Conservation (phyloP, 73 alveolate genomes). For the Breviolum minutum region DNA sequence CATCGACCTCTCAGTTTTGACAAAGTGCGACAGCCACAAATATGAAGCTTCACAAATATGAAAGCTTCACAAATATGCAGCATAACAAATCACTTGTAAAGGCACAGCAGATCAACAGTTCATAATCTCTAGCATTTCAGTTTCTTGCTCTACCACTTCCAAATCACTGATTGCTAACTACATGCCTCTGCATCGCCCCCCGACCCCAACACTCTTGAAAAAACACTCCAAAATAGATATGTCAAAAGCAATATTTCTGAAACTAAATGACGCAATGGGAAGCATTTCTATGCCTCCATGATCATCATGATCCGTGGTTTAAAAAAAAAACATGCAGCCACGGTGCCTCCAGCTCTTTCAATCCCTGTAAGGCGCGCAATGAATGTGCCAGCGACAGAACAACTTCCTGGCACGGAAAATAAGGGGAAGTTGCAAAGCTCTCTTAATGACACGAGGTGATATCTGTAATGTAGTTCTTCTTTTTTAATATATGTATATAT, state of each 20-base stretch:
- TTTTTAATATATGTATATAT: too few species aligned
- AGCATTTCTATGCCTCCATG: too few species aligned
- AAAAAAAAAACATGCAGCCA: too few species aligned
- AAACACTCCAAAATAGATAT: not conserved
- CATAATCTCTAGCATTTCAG: too few species aligned
- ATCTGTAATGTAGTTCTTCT: too few species aligned
- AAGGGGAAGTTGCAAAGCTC: not conserved
- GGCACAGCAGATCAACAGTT: not conserved
- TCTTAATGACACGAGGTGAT: too few species aligned
- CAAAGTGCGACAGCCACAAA: not conserved
- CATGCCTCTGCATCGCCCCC: too few species aligned
- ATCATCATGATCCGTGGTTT: too few species aligned
- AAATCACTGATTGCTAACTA: too few species aligned
- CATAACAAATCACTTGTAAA: not conserved
- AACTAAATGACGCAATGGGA: not conserved
- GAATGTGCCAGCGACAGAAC: constrained; percentile 46
- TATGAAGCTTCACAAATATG: not conserved
- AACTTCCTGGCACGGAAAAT: not conserved
- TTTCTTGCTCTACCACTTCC: too few species aligned
- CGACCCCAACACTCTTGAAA: not conserved
- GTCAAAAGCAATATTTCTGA: not conserved
- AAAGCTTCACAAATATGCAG: not conserved
- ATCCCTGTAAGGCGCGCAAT: constrained; percentile 22
- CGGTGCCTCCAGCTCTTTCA: constrained; percentile 38
- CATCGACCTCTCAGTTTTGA: constrained; percentile 26